Evolutionary conservation across 1,284 basidiomycete species (phyloP).

Genomic region (Austroboletus niveus): DNA sequence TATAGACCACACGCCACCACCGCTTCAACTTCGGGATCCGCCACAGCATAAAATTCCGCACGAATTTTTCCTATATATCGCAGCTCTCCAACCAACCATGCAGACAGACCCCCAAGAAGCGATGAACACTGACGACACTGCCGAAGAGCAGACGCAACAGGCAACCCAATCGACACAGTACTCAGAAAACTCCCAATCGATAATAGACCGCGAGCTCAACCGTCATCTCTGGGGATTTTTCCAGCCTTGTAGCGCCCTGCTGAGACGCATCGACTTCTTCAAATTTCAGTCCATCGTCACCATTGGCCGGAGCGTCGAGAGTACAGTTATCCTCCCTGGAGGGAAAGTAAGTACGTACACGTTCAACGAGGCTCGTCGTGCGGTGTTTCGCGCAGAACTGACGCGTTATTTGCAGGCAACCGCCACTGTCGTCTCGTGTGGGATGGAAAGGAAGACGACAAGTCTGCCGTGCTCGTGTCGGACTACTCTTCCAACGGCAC

Average conservation of each 20-base stretch:
- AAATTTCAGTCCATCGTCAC: slow-evolving; percentile 46
- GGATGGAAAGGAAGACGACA: slow-evolving; percentile 55
- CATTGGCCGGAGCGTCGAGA: slow-evolving; percentile 55
- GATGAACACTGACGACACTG: slow-evolving; percentile 27
- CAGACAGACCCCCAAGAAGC: slow-evolving; percentile 16
- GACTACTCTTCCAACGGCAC: slow-evolving; percentile 86
- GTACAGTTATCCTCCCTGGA: slow-evolving; percentile 58
- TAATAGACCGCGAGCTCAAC: slow-evolving; percentile 34
- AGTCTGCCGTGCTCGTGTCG: slow-evolving; percentile 59
- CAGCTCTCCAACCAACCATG: slow-evolving; percentile 7
- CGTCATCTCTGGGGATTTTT: slow-evolving; percentile 66
- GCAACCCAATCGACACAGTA: slow-evolving; percentile 48
- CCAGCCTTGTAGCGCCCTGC: slow-evolving; percentile 50
- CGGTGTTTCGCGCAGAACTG: slow-evolving; percentile 11
- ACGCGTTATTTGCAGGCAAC: slow-evolving; percentile 50
- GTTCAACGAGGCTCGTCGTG: slow-evolving; percentile 9
- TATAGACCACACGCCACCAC: not conserved
- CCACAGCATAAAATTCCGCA: not conserved
- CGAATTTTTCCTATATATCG: not conserved
- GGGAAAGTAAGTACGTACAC: slow-evolving; percentile 70
- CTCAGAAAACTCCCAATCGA: slow-evolving; percentile 24
- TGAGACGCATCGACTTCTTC: slow-evolving; percentile 59
- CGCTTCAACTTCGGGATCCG: not conserved
- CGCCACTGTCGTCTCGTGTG: slow-evolving; percentile 63
- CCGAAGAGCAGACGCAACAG: slow-evolving; percentile 48